Conservation (phyloP, 2,329 filamentous ascomycete species). For the Cercospora sesami region DNA sequence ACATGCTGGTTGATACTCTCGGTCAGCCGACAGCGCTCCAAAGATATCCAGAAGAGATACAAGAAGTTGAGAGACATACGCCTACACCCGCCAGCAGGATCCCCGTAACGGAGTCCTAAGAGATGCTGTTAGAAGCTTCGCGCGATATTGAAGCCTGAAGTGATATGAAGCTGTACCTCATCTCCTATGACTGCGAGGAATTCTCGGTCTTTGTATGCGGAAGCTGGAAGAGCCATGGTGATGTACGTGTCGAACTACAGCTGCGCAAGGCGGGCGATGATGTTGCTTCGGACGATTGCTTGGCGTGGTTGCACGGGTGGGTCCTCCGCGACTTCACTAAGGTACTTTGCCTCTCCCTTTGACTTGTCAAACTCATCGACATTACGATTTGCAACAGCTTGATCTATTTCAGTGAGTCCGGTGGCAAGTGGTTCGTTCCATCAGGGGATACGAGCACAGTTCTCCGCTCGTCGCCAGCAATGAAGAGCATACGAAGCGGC, state of each 20-base stretch:
- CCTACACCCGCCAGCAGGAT: slow-evolving; percentile 93
- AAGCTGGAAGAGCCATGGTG: slow-evolving; percentile 59
- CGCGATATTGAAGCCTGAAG: neutral
- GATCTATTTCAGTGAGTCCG: neutral
- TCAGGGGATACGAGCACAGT: neutral
- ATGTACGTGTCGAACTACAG: neutral
- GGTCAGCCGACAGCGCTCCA: neutral
- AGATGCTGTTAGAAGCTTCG: neutral
- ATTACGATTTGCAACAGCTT: neutral
- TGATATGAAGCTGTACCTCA: slow-evolving; percentile 60
- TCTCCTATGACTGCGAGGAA: slow-evolving; percentile 98
- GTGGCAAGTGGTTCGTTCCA: neutral
- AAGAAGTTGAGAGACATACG: slow-evolving; percentile 54
- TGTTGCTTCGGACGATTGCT: slow-evolving; percentile 4
- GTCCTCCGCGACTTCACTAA: neutral
- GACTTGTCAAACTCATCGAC: neutral
- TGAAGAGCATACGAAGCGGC: neutral
- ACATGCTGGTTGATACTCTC: slow-evolving; percentile 66
- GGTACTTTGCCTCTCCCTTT: neutral
- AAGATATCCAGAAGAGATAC: neutral
- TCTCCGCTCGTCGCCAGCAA: neutral
- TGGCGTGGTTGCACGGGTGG: neutral
- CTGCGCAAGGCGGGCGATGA: neutral
- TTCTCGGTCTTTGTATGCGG: slow-evolving; percentile 76
- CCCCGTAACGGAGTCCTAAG: slow-evolving; percentile 90